Percentiles rank a stretch among this genome's conserved stretches.
These are phyloP conservation scores for Pichia inconspicua DNA, from an alignment of 1,139 yeast genomes.

Conservation along the genomic window DNA sequence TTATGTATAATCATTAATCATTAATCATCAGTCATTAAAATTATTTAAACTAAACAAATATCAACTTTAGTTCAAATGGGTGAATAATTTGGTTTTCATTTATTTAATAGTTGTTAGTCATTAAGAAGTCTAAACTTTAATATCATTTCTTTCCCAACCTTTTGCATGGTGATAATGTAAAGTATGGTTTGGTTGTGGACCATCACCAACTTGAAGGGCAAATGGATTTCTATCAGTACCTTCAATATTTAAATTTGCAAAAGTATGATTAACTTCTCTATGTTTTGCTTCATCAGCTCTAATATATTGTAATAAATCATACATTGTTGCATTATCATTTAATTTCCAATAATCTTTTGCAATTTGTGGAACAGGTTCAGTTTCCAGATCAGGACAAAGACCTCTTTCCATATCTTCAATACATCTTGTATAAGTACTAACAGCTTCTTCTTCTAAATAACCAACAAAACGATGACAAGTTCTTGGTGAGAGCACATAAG, in stretches of 20 bases:
- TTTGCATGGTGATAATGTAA: constrained; percentile 38
- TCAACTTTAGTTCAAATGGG: not conserved
- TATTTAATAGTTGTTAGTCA: too few species aligned
- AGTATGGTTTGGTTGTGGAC: constrained; percentile 51
- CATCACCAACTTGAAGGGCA: constrained; percentile 38
- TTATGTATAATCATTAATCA: too few species aligned
- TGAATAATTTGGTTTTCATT: not conserved
- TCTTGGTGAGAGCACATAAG: constrained; percentile 52
- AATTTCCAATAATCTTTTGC: constrained; percentile 61
- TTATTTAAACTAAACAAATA: too few species aligned
- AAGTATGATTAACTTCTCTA: constrained; percentile 69
- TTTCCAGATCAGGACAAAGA: constrained; percentile 42
- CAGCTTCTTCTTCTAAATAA: constrained; percentile 74
- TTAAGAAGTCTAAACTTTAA: constrained; percentile 10
- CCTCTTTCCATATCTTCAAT: constrained; percentile 47
- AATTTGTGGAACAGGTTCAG: constrained; percentile 43
- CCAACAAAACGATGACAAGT: constrained; percentile 75
- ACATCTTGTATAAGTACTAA: constrained; percentile 59
- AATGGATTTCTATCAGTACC: constrained; percentile 58
- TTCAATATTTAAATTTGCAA: constrained; percentile 53
- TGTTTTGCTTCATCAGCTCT: constrained; percentile 68
- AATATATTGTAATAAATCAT: constrained; percentile 52
- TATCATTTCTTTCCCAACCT: constrained; percentile 64
- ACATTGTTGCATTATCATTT: constrained; percentile 43
- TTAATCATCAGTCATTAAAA: too few species aligned